These are phyloP conservation scores for Xylaria longipes DNA, from an alignment of 495 filamentous ascomycete genomes.

Conservation along the genomic window DNA sequence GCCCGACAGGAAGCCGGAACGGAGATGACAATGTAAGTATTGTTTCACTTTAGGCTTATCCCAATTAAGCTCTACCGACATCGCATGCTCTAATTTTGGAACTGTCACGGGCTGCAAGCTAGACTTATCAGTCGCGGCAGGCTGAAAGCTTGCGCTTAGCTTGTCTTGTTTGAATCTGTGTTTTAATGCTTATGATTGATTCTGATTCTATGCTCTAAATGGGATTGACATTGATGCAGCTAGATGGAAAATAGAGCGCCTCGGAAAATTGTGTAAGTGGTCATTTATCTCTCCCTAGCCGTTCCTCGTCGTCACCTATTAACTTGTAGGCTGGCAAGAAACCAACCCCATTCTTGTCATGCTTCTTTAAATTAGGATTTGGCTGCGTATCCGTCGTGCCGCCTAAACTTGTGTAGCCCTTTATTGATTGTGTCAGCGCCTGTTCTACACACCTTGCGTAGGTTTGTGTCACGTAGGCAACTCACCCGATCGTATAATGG, in stretches of 20 bases:
- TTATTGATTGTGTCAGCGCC: slow-evolving; percentile 19
- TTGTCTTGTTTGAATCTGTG: background rate
- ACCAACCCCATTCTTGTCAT: slow-evolving; percentile 34
- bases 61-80: background rate
- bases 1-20: background rate
- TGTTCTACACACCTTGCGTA: background rate
- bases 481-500: slow-evolving; percentile 71
- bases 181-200: background rate
- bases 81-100: background rate
- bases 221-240: background rate
- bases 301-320: slow-evolving; percentile 81
- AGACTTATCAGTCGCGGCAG: background rate
- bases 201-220: slow-evolving; percentile 23
- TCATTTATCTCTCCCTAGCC: slow-evolving; percentile 74
- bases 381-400: slow-evolving; percentile 89
- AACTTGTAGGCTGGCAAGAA: slow-evolving; percentile 90
- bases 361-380: slow-evolving; percentile 73
- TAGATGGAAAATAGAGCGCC: background rate
- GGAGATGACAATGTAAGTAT: background rate
- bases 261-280: background rate
- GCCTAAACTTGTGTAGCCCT: slow-evolving; percentile 83
- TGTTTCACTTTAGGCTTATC: background rate
- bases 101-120: background rate
- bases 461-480: slow-evolving; percentile 23
- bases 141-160: background rate